Evolutionary conservation across 2,329 filamentous ascomycete species (phyloP), one percentile per base, ranked within the genome.

Genomic region (Diplocarpon rosae): DNA sequence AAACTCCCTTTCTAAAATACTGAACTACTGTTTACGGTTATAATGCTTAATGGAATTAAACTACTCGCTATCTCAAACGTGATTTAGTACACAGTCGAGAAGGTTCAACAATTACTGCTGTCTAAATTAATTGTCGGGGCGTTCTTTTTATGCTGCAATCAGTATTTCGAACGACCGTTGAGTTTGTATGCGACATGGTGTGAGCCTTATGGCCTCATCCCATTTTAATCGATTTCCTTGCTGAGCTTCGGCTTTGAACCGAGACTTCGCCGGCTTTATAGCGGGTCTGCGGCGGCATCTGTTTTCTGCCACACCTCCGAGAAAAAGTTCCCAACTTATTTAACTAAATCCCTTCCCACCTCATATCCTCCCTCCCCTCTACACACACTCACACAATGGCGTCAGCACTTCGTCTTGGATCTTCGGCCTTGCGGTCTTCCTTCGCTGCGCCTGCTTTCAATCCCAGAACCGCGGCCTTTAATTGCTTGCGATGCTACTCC

Each of bases 401-500:
- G 65, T 80, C 86, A 63, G 76, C 85, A 65, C 70, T 92, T 65
- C 83, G 86, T 73, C 69, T 94, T 63, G 80, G 83, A 71, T 80
- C 83, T 63, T 77, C 84, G 66, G 80, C 85, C 68, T 75, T 96
- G 65, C 83, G 89, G 71, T 76, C 85, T 63, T 80, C 83, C 49
- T 69, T 86, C 63, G 70, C 75, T 63, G 70, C 78, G 58, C 74
- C 80, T 56, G 73, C 80, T 63, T 75, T 86, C 62, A 74, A 75
- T 65, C 74, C 79, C 64, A 79, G 80, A 63, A 70, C 73, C 63
- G 75, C 79, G 57, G 80, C 80, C 65, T 89, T 88, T 74, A 87
- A 82, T 71, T 82, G 84, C 65, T 71, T 84, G 64, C 82, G 92
- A 69, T 88, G 78, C 77, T 95, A 95, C 73, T 95, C 89, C 52